Conservation (phyloP, 345 rosid species). For the Microthlaspi erraticum region DNA sequence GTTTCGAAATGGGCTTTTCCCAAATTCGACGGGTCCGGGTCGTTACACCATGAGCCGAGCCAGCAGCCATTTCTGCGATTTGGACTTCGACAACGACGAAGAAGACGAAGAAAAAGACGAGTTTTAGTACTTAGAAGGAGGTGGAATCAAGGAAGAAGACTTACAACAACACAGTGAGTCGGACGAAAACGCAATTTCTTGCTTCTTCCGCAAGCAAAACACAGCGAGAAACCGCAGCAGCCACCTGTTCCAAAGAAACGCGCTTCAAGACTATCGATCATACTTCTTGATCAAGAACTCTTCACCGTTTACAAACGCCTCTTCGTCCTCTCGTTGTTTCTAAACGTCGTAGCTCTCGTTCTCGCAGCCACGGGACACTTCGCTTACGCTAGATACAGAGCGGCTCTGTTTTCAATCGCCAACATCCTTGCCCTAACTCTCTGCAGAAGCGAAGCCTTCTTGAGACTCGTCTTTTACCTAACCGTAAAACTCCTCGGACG, state of each 20-base stretch:
- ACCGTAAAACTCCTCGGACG: conserved; percentile 61
- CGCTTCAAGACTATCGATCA: conserved; percentile 63
- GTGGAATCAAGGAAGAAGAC: conserved; percentile 38
- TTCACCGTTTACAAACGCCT: conserved; percentile 82
- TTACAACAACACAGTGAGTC: conserved; percentile 31
- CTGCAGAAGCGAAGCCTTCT: conserved; percentile 76
- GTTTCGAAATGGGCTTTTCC: too few species aligned
- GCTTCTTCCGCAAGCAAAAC: conserved; percentile 43
- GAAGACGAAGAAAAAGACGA: conserved; percentile 40
- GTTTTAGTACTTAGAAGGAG: conserved; percentile 52
- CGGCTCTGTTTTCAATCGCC: conserved; percentile 68
- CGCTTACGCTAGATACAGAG: conserved; percentile 66
- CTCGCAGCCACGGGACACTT: conserved; percentile 68
- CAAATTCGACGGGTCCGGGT: too few species aligned
- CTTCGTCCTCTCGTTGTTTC: conserved; percentile 51
- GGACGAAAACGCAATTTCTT: conserved; percentile 37
- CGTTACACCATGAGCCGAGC: conserved; percentile 57
- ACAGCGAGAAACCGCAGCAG: conserved; percentile 45
- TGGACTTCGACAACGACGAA: conserved; percentile 47
- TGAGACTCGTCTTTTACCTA: conserved; percentile 65
- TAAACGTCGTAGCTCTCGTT: conserved; percentile 59
- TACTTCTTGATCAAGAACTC: conserved; percentile 81
- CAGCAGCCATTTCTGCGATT: conserved; percentile 81
- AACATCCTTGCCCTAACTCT: conserved; percentile 74
- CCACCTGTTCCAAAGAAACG: conserved; percentile 54